Conservation (phyloP, 768 basidiomycete species). For the Mycena latifolia region DNA sequence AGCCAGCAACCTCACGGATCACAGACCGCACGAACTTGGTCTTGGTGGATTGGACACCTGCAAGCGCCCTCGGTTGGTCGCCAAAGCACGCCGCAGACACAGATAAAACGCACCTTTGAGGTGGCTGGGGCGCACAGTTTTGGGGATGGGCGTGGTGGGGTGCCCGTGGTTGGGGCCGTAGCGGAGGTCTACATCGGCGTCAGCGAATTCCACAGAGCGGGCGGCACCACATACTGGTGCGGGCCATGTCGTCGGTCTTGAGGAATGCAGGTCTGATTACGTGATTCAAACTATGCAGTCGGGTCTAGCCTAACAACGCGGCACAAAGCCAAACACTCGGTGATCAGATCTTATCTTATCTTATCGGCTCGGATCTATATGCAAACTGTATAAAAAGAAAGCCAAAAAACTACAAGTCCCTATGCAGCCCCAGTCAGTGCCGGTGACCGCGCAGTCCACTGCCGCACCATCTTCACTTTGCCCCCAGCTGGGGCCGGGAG, state of each 20-base stretch:
- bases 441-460: conserved; percentile 56
- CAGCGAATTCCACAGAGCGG: conserved; percentile 4
- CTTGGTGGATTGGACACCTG: conserved; percentile 78
- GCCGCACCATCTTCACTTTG: conserved; percentile 65
- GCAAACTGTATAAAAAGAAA: conserved; percentile 35
- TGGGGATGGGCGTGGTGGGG: conserved; percentile 87
- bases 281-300: background rate
- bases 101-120: conserved; percentile 83
- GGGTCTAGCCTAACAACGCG: conserved; percentile 2
- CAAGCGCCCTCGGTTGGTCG: background rate
- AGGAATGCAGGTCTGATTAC: conserved; percentile 40
- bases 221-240: conserved; percentile 60
- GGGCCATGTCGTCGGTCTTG: conserved; percentile 79
- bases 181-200: conserved; percentile 74
- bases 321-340: conserved; percentile 22
- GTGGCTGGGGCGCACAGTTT: conserved; percentile 82
- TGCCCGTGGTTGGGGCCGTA: conserved; percentile 89
- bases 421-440: conserved; percentile 54
- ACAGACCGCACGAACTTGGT: conserved; percentile 95
- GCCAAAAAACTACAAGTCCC: conserved; percentile 42
- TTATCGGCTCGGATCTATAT: conserved; percentile 17
- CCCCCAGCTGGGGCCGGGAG: conserved; percentile 49
- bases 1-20: conserved; percentile 96
- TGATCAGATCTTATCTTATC: conserved; percentile 37
- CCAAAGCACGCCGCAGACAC: too few species aligned